Evolutionary conservation across 768 basidiomycete species (phyloP).

Genomic region (Naganishia vaughanmartiniae): DNA sequence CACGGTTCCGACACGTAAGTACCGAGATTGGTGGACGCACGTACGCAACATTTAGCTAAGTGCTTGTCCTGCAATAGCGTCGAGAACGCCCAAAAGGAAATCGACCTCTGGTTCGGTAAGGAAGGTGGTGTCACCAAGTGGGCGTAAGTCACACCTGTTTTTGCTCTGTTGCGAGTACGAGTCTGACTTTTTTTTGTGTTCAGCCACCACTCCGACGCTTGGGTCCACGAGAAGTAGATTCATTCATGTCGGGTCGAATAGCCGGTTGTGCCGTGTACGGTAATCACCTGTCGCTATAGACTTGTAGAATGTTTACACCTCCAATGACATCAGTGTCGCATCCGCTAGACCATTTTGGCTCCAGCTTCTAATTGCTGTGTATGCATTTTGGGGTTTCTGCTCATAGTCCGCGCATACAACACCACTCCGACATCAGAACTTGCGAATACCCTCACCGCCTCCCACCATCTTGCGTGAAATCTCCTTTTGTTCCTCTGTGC

Average conservation of each 20-base stretch:
- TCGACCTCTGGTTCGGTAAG: constrained; percentile 65
- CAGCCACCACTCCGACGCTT: constrained; percentile 26
- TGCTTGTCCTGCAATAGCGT: constrained; percentile 53
- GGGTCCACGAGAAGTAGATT: constrained; percentile 33
- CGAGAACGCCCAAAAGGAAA: constrained; percentile 73
- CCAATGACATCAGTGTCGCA: neutral
- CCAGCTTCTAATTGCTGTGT: neutral
- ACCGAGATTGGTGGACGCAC: neutral
- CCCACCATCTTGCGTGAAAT: constrained; percentile 29
- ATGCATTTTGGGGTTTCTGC: neutral
- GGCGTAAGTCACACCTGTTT: constrained; percentile 33
- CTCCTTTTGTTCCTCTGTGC: constrained; percentile 30
- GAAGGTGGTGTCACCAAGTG: constrained; percentile 50
- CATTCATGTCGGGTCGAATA: neutral
- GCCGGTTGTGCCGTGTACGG: neutral
- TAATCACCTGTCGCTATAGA: neutral
- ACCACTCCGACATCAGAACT: constrained; percentile 1
- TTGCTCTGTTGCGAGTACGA: constrained; percentile 43
- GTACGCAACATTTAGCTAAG: neutral
- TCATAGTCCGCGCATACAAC: neutral
- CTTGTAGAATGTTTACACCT: neutral
- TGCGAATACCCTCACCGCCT: constrained; percentile 29
- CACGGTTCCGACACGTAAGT: constrained; percentile 28
- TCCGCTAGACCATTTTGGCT: neutral
- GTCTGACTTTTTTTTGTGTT: constrained; percentile 29